Base-by-base conservation (phyloP, 2,329 filamentous ascomycete species). In the Dactylellina sp. region DNA sequence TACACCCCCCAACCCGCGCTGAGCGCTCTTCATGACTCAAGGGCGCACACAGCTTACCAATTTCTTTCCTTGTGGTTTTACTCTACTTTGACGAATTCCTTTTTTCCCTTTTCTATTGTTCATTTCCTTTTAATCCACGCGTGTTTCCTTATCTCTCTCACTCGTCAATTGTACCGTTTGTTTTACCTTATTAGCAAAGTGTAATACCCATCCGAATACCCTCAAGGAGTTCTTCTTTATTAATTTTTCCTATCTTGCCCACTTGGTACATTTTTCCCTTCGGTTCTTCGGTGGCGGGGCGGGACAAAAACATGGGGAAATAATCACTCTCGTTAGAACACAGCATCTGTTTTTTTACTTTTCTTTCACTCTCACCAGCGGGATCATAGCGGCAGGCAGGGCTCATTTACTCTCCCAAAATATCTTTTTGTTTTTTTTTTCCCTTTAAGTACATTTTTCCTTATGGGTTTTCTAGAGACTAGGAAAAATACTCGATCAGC, bases 161-260 rank as follows among this genome's bases (percentile, higher is more conserved):
- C 12, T 55, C 7, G 14, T 53, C 50, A 47, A 12, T 39, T 39
- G 25, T 52, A 50, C 60, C 32, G 28, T 59, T 60, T 25, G 39
- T 72, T 56, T 66, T 52, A 44, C 60, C 46, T 46, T 37, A 56
- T 74, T 61, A 40, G 61, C 53, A 55, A 62, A 61, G 53, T 74
- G 68, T 74, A 65, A 74, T 74, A 74, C 68, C 68, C 68, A 74
- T 72, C 35, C 61, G 60, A 74, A 74, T 74, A 74, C 68, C 68
- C 68, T 74, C 55, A 60, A 59, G 68, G 60, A 65, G 60, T 74
- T 65, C 62, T 55, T 39, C 57, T 63, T 57, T 24, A 18, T 28
- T 25, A 18, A 32, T 32, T 74, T 72, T 65, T 39, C 32, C 50
- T 61, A 57, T 57, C 62, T 65, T 46, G 40, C 53, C 47, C n/a